Base-by-base conservation (phyloP, 495 filamentous ascomycete genomes). In the Acidomyces sp. region DNA sequence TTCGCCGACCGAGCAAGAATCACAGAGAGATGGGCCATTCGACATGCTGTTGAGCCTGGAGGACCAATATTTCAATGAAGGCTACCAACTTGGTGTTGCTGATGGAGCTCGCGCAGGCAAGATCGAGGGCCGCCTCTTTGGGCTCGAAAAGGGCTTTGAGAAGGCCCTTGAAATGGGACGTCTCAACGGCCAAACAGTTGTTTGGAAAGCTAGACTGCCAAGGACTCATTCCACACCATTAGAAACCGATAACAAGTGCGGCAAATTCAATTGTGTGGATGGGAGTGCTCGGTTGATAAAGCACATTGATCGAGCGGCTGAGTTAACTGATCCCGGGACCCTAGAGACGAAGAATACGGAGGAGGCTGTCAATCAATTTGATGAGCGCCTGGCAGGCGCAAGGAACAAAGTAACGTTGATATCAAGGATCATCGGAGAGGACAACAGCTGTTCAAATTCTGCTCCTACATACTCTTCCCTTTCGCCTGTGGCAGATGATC, bases 141-240 rank as follows among this genome's bases (percentile, higher is more conserved):
- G 88, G 0, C 70, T 96, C 3, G 81, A 92, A 53, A 92, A 90
- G 49, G 90, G 87, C 1, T 96, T 88, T 43, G 82, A 90, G 54
- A 95, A 93, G 61, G 93, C 84, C 51, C 49, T 76, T 11, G 77
- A 82, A 42, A 70, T 85, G 52, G 92, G 90, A 1, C 67, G 67
- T 39, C 55, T 99, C 16, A 80, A 87, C 51, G 86, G 90, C n/a
- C 77, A 74, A 53, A 75, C 81, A 3, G 59, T 78, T 0, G 71
- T 96, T 27, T 96, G 87, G 90, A 73, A 78, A 27, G 72, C 74
- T 15, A 63, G 78, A 47, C 59, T 78, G 34, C 27, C 23, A 5
- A 6, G 3, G 3, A 12, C 12, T 24, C 9, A 22, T 29, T 11
- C 30, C 37, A 16, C 3, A 21, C 4, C 22, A 20, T 3, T 18